Percentiles rank a stretch among this genome's conserved stretches.
Conservation (phyloP, 2,329 filamentous ascomycete species). For the Venturia pyrina region DNA sequence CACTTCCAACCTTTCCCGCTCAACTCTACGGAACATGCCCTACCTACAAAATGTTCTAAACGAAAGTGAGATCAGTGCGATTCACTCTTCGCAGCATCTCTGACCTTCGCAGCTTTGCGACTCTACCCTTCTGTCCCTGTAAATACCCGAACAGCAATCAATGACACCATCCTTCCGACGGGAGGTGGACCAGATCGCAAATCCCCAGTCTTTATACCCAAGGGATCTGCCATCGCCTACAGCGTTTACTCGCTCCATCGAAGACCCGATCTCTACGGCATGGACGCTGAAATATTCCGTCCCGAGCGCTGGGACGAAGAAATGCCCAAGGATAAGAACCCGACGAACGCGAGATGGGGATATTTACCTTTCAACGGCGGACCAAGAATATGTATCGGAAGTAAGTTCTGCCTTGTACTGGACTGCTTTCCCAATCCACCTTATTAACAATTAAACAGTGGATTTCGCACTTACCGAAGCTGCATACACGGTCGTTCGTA, state of each 20-base stretch:
- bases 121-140: constrained; percentile 41
- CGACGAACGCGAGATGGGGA: constrained; percentile 27
- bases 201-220: constrained; percentile 33
- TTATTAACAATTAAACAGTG: neutral
- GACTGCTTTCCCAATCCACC: neutral
- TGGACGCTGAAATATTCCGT: constrained; percentile 31
- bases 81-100: neutral
- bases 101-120: constrained; percentile 30
- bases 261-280: constrained; percentile 38
- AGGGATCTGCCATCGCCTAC: constrained; percentile 36
- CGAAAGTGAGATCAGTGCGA: constrained; percentile 36
- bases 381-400: constrained; percentile 39
- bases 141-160: constrained; percentile 37
- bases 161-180: constrained; percentile 36
- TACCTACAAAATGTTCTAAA: constrained; percentile 60
- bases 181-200: constrained; percentile 37
- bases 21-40: constrained; percentile 71
- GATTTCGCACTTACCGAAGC: constrained; percentile 40
- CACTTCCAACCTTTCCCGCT: constrained; percentile 41
- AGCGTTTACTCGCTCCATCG: constrained; percentile 39
- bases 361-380: constrained; percentile 40
- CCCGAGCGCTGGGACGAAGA: constrained; percentile 42
- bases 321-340: constrained; percentile 31
- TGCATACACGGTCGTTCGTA: constrained; percentile 36
- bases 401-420: constrained; percentile 26